phyloP scores from a whole-genome alignment of 176 grass and related monocot genomes.

The Zizania latifolia region DNA sequence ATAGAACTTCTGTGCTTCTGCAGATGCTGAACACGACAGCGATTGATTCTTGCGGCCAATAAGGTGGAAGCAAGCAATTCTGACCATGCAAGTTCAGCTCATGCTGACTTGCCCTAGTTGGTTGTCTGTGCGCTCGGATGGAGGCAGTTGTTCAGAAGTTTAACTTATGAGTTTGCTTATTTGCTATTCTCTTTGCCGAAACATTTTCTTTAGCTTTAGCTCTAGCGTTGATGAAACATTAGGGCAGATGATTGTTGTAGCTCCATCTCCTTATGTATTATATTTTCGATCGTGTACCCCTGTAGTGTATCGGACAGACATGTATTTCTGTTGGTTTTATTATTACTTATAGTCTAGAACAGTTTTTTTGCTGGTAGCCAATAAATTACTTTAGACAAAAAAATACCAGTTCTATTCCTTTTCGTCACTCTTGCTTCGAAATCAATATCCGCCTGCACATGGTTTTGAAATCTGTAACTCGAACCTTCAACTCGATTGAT shows the following conservation, averaged over 20 bases:
- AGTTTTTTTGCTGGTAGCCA: too few species aligned
- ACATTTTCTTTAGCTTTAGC: neutral
- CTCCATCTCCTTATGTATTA: constrained; percentile 16
- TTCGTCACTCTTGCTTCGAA: neutral
- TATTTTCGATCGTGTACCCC: neutral
- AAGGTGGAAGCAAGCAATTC: constrained; percentile 23
- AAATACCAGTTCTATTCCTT: neutral
- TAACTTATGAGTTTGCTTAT: constrained; percentile 19
- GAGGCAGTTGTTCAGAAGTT: constrained; percentile 8
- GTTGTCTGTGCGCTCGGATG: neutral
- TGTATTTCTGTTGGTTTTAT: too few species aligned
- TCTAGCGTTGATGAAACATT: neutral
- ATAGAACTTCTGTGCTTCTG: constrained; percentile 7
- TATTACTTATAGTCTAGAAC: too few species aligned
- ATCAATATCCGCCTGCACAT: too few species aligned
- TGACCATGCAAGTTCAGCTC: constrained; percentile 16
- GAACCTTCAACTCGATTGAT: too few species aligned
- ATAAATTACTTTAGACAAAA: neutral
- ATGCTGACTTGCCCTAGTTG: neutral
- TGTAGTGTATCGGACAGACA: neutral
- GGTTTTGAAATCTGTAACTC: too few species aligned
- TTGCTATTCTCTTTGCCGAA: neutral
- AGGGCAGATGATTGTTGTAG: neutral
- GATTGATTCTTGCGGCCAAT: constrained; percentile 1
- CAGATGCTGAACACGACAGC: constrained; percentile 31